A percentile compares a stretch with the other conserved stretches of the same genome.
Conservation (phyloP, 306 rosid genomes). For the Canavalia ensiformis region DNA sequence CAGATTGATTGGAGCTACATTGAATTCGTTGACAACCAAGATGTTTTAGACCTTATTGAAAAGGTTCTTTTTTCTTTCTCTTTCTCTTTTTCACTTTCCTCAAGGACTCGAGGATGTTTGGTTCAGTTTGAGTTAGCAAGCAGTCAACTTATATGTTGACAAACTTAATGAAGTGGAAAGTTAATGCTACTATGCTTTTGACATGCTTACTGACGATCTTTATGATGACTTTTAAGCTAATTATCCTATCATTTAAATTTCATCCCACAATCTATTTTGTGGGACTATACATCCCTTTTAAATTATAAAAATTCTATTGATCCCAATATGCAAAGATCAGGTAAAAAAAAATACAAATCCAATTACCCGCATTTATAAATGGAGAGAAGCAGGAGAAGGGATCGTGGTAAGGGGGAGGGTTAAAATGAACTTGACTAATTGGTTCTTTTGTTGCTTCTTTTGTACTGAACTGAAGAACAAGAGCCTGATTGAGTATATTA, state of each 20-base stretch:
- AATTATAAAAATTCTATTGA: conserved; percentile 18
- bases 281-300: conserved; percentile 9
- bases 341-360: conserved; percentile 26
- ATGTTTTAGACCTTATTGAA: conserved; percentile 97
- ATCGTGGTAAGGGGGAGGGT: background rate
- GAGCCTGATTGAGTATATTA: conserved; percentile 17
- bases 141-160: conserved; percentile 35
- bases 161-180: conserved; percentile 30
- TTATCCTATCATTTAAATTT: conserved; percentile 24
- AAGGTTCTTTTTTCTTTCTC: conserved; percentile 60
- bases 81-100: conserved; percentile 32
- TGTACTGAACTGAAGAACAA: conserved; percentile 39
- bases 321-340: conserved; percentile 36
- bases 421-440: conserved; percentile 38
- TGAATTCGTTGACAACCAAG: conserved; percentile 97
- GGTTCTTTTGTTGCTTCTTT: conserved; percentile 25
- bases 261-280: conserved; percentile 33
- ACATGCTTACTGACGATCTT: conserved; percentile 27
- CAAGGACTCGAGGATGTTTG: conserved; percentile 18
- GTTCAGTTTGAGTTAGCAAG: conserved; percentile 42
- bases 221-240: conserved; percentile 3
- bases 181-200: conserved; percentile 27
- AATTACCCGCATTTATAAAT: conserved; percentile 24
- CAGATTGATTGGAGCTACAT: conserved; percentile 97
- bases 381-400: conserved; percentile 34